These are phyloP conservation scores for Pleodorina starrii DNA, from an alignment of 139 green algal genomes.

Conservation along the genomic window DNA sequence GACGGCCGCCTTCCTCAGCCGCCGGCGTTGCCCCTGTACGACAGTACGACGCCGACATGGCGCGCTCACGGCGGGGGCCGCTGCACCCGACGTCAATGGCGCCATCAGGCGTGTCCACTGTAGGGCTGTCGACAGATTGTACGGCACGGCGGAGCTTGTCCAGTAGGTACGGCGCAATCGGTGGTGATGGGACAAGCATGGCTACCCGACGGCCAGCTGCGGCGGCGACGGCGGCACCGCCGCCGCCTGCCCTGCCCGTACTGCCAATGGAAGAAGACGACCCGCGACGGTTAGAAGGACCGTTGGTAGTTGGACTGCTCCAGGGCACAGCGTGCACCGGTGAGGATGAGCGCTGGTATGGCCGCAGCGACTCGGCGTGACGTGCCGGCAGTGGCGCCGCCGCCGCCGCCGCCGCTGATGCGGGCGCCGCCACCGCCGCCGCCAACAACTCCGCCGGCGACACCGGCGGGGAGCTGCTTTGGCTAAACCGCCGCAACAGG, in stretches of 20 bases:
- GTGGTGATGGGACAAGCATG: neutral
- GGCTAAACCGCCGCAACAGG: too few species aligned
- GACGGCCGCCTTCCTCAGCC: neutral
- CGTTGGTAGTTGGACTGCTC: neutral
- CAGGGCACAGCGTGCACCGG: neutral
- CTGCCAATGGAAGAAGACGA: neutral
- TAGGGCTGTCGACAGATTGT: neutral
- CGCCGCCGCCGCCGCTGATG: too few species aligned
- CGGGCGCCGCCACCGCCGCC: too few species aligned
- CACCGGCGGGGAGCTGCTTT: neutral
- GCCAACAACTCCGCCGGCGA: neutral
- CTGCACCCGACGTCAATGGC: neutral
- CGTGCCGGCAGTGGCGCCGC: neutral
- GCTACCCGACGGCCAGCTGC: neutral
- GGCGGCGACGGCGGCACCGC: neutral
- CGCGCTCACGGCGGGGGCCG: neutral
- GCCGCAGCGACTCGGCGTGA: too few species aligned
- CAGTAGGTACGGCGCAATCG: slow-evolving; percentile 24
- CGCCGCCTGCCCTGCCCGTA: neutral
- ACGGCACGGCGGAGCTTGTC: slow-evolving; percentile 20
- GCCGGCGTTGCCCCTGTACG: neutral
- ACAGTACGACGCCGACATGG: neutral
- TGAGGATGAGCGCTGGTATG: too few species aligned
- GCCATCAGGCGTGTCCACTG: too few species aligned
- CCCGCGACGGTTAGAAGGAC: neutral